phyloP scores from a whole-genome alignment of 371 early-diverging fungal species.

The Rhizopus delemar region DNA sequence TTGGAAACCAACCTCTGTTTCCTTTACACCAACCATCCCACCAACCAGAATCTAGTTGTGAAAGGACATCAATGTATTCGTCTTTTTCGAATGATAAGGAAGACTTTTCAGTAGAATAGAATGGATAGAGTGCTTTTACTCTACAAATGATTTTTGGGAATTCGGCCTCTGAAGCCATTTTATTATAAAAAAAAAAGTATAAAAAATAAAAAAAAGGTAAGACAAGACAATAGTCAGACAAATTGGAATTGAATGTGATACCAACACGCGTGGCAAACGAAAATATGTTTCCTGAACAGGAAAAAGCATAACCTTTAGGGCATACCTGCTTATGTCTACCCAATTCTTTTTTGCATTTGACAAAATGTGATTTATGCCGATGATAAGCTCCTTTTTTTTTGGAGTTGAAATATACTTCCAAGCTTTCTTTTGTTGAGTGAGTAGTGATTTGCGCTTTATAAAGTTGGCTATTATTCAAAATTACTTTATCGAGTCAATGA shows the following conservation, averaged over 20 bases:
- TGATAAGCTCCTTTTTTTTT: too few species aligned
- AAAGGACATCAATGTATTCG: slow-evolving; percentile 82
- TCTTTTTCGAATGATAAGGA: slow-evolving; percentile 79
- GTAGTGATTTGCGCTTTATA: too few species aligned
- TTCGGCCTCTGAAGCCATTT: slow-evolving; percentile 26
- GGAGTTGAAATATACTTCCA: too few species aligned
- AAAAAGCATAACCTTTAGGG: slow-evolving; percentile 8
- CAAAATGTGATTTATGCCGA: too few species aligned
- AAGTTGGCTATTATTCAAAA: too few species aligned
- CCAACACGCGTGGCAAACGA: slow-evolving; percentile 1
- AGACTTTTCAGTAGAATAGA: slow-evolving; percentile 69
- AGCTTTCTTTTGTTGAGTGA: too few species aligned
- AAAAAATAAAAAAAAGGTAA: slow-evolving; percentile 6
- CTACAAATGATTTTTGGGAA: slow-evolving; percentile 38
- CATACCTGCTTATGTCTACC: not conserved
- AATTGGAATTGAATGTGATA: slow-evolving; percentile 1
- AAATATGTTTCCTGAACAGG: slow-evolving; percentile 1
- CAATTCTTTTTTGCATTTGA: too few species aligned
- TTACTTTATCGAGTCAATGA: too few species aligned
- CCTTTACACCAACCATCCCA: slow-evolving; percentile 84
- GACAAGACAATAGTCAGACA: slow-evolving; percentile 7
- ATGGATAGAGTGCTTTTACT: slow-evolving; percentile 74
- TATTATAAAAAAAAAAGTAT: slow-evolving; percentile 7
- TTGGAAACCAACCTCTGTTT: slow-evolving; percentile 88
- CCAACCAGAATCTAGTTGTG: slow-evolving; percentile 88